phyloP scores from a whole-genome alignment of 169 alveolate genomes.

The Plasmodium knowlesi region DNA sequence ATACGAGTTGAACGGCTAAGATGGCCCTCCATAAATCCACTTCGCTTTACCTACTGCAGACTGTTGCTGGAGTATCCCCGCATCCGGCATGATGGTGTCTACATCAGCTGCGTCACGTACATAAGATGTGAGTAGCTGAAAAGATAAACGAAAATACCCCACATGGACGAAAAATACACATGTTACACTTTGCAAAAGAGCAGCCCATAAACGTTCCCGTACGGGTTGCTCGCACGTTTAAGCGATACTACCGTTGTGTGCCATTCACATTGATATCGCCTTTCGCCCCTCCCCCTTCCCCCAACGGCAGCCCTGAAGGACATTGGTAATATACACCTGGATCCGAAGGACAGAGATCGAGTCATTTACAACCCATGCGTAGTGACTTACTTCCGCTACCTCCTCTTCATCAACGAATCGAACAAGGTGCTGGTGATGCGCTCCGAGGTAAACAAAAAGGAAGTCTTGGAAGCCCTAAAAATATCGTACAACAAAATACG shows the following conservation, averaged over 20 bases:
- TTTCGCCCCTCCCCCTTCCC: too few relatives aligned
- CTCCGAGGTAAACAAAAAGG: conserved; percentile 61
- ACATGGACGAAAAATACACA: background rate
- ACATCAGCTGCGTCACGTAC: conserved; percentile 62
- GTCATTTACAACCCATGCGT: conserved; percentile 62
- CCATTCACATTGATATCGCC: background rate
- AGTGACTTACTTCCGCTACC: conserved; percentile 57
- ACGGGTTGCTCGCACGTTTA: background rate
- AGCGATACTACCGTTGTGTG: background rate
- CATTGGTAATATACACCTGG: conserved; percentile 63
- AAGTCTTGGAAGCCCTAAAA: conserved; percentile 40
- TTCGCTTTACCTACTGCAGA: background rate
- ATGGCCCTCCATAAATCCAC: background rate
- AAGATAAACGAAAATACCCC: background rate
- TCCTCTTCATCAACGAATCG: conserved; percentile 41
- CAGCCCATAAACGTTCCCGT: too few relatives aligned
- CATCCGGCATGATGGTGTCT: conserved; percentile 55
- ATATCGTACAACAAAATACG: conserved; percentile 15
- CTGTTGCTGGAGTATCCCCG: conserved; percentile 61
- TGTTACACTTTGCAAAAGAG: background rate
- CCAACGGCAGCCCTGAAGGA: conserved; percentile 26
- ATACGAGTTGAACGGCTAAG: background rate
- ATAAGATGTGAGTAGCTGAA: conserved; percentile 31
- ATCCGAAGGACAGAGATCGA: conserved; percentile 68
- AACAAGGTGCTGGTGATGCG: conserved; percentile 43